Evolutionary conservation across 106 monocot genomes (phyloP).

Genomic region (Agapanthus africanus): DNA sequence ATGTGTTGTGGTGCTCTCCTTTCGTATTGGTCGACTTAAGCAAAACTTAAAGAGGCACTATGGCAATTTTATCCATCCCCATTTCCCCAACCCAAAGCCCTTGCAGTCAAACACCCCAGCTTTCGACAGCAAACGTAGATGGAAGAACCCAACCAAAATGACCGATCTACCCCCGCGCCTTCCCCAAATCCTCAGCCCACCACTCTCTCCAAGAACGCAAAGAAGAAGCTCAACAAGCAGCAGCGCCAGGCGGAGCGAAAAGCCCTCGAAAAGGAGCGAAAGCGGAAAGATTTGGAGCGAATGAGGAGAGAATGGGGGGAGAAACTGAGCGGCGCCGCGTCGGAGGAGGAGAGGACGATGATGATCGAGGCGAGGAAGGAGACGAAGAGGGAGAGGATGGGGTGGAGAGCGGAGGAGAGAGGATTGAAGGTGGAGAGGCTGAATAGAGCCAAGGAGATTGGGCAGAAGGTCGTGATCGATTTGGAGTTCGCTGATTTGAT

Average conservation of each 20-base stretch:
- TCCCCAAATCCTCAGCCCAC: neutral
- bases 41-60: too few relatives aligned
- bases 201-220: conserved; percentile 62
- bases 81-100: too few relatives aligned
- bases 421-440: conserved; percentile 65
- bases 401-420: conserved; percentile 22
- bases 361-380: conserved; percentile 37
- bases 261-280: conserved; percentile 74
- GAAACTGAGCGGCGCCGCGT: conserved; percentile 39
- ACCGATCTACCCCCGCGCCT: neutral
- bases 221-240: conserved; percentile 73
- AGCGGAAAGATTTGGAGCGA: conserved; percentile 47
- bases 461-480: conserved; percentile 65
- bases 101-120: neutral
- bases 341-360: conserved; percentile 55
- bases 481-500: conserved; percentile 71
- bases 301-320: conserved; percentile 74
- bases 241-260: conserved; percentile 50
- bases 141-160: conserved; percentile 11
- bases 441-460: conserved; percentile 32
- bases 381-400: conserved; percentile 49
- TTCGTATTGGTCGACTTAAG: too few relatives aligned
- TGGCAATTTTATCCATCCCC: too few relatives aligned
- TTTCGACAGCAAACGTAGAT: neutral
- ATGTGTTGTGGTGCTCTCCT: too few relatives aligned